Evolutionary conservation across 2,329 filamentous ascomycete species (phyloP).

Genomic region (Boeremia exigua): DNA sequence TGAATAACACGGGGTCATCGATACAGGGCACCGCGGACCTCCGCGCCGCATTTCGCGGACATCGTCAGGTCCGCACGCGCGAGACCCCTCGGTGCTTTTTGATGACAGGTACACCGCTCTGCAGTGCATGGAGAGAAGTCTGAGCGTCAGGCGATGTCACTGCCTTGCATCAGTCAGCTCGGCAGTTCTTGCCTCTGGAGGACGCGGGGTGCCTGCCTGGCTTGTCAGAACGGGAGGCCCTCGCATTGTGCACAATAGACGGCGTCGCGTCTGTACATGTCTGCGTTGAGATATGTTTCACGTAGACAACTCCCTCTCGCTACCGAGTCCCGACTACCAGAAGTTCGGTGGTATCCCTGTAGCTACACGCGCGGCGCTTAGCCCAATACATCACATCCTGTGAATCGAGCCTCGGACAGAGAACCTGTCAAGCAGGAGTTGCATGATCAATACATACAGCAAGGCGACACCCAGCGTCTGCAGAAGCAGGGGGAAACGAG

Average conservation of each 20-base stretch:
- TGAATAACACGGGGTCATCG: slow-evolving; percentile 3
- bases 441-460: not conserved
- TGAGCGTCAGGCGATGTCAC: not conserved
- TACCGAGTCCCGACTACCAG: slow-evolving; percentile 6
- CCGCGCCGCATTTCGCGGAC: not conserved
- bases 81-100: not conserved
- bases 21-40: not conserved
- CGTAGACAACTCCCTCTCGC: slow-evolving; percentile 7
- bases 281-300: slow-evolving; percentile 8
- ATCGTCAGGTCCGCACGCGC: not conserved
- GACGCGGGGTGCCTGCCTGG: not conserved
- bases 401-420: not conserved
- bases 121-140: not conserved
- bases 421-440: not conserved
- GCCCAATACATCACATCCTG: not conserved
- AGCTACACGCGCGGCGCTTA: not conserved
- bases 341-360: slow-evolving; percentile 6
- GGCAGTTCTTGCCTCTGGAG: not conserved
- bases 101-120: slow-evolving; percentile 4
- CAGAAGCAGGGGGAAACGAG: not conserved
- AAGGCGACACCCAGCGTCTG: not conserved
- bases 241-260: slow-evolving; percentile 3
- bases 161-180: slow-evolving; percentile 1
- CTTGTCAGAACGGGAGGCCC: not conserved
- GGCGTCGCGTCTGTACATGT: not conserved